Evolutionary conservation across 345 rosid genomes (phyloP).

Genomic region (Pugionium cornutum): DNA sequence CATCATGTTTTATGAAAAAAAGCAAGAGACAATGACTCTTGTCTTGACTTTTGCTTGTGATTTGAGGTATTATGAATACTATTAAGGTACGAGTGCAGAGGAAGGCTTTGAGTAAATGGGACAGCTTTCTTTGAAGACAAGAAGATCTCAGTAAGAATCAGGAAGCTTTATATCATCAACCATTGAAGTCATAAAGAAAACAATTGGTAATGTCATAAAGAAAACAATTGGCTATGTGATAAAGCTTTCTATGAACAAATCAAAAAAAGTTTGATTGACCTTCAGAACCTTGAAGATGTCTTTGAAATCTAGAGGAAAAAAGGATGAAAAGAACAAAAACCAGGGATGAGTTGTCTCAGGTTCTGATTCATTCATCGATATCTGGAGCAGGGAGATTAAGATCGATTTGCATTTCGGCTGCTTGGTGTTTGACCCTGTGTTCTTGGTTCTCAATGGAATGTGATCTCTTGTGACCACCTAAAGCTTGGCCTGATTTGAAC

Average conservation of each 20-base stretch:
- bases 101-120: background rate
- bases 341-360: background rate
- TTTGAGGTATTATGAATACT: background rate
- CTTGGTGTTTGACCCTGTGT: constrained; percentile 45
- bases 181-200: background rate
- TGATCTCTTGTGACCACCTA: constrained; percentile 95
- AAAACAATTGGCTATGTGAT: constrained; percentile 16
- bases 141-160: background rate
- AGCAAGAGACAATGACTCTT: constrained; percentile 17
- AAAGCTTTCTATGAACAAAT: constrained; percentile 26
- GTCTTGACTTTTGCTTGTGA: background rate
- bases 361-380: constrained; percentile 30
- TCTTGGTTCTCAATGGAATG: constrained; percentile 62
- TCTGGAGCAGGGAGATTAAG: constrained; percentile 68
- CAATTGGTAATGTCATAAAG: constrained; percentile 10
- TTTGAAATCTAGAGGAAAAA: background rate
- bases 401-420: constrained; percentile 41
- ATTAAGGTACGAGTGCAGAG: constrained; percentile 1
- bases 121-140: no score
- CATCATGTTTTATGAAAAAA: no score
- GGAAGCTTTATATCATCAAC: constrained; percentile 13
- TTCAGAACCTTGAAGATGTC: background rate
- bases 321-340: background rate
- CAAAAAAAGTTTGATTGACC: constrained; percentile 23
- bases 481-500: constrained; percentile 87